Percentiles rank a stretch among this genome's conserved stretches.
phyloP scores from a whole-genome alignment of 179 eudicot species.

The Silene noctiflora region DNA sequence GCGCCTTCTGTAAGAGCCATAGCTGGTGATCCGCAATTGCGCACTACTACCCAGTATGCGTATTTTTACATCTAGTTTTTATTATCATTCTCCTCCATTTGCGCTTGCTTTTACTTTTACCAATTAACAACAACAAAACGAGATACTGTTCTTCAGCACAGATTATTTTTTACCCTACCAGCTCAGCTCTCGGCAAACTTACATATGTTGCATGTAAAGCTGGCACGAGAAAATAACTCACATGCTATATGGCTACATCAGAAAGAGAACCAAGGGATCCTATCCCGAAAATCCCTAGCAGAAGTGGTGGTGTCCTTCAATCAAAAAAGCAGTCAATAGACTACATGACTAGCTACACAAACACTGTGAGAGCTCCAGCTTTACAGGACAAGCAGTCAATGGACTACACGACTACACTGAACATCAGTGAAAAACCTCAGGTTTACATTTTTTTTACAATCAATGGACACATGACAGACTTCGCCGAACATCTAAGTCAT shows the following conservation, averaged over 20 bases:
- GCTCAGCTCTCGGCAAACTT: not conserved
- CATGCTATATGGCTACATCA: not conserved
- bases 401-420: not conserved
- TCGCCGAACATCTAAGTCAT: not conserved
- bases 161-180: not conserved
- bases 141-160: not conserved
- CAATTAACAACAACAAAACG: not conserved
- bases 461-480: not conserved
- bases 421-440: not conserved
- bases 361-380: not conserved
- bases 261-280: not conserved
- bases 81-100: not conserved
- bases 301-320: not conserved
- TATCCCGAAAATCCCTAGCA: not conserved
- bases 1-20: not conserved
- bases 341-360: not conserved
- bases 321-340: not conserved
- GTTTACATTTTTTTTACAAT: not conserved
- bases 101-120: not conserved
- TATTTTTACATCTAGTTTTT: no score
- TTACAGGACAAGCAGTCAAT: not conserved
- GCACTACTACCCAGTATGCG: not conserved
- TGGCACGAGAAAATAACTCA: not conserved
- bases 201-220: not conserved
- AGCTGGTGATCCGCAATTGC: not conserved